These are phyloP conservation scores for Brasilioporus rufonigricans DNA, from an alignment of 768 basidiomycete genomes.

Conservation along the genomic window DNA sequence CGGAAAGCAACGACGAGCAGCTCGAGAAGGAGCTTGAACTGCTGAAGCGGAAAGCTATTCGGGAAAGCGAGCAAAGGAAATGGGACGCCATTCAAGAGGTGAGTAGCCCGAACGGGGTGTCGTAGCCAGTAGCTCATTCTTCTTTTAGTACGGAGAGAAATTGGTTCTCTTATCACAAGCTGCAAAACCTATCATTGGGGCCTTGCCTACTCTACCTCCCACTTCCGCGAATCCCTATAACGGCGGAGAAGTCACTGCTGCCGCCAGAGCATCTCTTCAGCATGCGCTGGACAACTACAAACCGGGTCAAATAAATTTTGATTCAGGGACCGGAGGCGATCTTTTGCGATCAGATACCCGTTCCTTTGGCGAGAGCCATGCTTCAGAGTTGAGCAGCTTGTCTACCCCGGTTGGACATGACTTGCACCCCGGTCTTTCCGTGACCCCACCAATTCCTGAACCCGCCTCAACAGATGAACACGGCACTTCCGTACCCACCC, in stretches of 20 bases:
- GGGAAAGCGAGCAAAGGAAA: constrained; percentile 71
- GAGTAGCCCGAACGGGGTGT: constrained; percentile 4
- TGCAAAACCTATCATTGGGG: constrained; percentile 57
- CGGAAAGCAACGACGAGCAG: constrained; percentile 58
- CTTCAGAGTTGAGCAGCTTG: constrained; percentile 64
- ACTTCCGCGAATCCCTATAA: constrained; percentile 52
- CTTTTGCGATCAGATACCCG: constrained; percentile 69
- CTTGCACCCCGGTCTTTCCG: constrained; percentile 36
- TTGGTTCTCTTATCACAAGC: constrained; percentile 72
- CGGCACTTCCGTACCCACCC: constrained; percentile 7
- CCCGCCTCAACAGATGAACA: constrained; percentile 6
- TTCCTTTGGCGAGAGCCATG: constrained; percentile 85
- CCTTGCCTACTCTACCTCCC: constrained; percentile 69
- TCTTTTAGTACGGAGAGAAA: constrained; percentile 76
- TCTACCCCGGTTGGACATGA: constrained; percentile 25
- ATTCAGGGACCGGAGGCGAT: constrained; percentile 45
- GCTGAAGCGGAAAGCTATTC: constrained; percentile 71
- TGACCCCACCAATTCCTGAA: constrained; percentile 41
- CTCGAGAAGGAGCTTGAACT: constrained; percentile 71
- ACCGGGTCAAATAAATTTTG: constrained; percentile 59
- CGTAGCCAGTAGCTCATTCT: not conserved
- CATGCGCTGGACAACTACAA: constrained; percentile 76
- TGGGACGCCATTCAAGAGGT: constrained; percentile 87
- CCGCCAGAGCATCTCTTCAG: constrained; percentile 72
- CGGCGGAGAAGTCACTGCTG: constrained; percentile 61